Evolutionary conservation across 2,329 filamentous ascomycete species (phyloP).

Genomic region (Monilinia vaccinii-corymbosi): DNA sequence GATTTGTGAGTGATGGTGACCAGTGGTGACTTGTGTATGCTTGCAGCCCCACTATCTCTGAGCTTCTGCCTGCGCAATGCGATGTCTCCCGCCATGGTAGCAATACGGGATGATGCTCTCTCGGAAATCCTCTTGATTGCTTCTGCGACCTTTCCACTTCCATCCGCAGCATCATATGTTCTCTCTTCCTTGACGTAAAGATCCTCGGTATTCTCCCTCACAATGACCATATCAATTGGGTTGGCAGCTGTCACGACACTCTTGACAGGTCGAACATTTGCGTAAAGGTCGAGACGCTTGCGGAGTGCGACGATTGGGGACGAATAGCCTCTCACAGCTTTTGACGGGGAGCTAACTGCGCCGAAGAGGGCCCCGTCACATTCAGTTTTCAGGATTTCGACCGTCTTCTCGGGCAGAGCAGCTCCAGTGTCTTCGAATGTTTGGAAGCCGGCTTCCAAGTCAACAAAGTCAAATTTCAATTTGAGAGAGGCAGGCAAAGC

Average conservation of each 20-base stretch:
- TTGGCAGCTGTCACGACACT: slow-evolving; percentile 55
- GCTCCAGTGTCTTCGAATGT: slow-evolving; percentile 84
- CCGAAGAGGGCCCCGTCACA: slow-evolving; percentile 96
- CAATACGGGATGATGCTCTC: slow-evolving; percentile 75
- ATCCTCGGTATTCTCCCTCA: slow-evolving; percentile 98
- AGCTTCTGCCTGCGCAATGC: slow-evolving; percentile 78
- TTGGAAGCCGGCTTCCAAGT: slow-evolving; percentile 88
- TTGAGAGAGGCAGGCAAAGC: slow-evolving; percentile 83
- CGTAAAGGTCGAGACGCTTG: slow-evolving; percentile 90
- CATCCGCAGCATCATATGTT: slow-evolving; percentile 63
- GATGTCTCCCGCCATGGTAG: slow-evolving; percentile 90
- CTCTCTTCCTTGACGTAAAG: slow-evolving; percentile 85
- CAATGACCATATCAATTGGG: slow-evolving; percentile 84
- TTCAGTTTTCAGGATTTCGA: slow-evolving; percentile 78
- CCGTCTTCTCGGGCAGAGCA: slow-evolving; percentile 83
- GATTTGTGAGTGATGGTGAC: slow-evolving; percentile 98
- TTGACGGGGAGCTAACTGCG: slow-evolving; percentile 85
- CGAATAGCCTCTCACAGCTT: slow-evolving; percentile 87
- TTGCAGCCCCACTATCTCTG: slow-evolving; percentile 47
- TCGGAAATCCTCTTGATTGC: slow-evolving; percentile 96
- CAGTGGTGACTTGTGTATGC: slow-evolving; percentile 59
- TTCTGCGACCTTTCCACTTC: slow-evolving; percentile 75
- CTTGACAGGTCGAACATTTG: slow-evolving; percentile 95
- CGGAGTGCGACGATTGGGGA: slow-evolving; percentile 83
- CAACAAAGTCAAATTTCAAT: slow-evolving; percentile 87